Conservation (phyloP, 164 flowering plant species). For the Nymphaea colorata region DNA sequence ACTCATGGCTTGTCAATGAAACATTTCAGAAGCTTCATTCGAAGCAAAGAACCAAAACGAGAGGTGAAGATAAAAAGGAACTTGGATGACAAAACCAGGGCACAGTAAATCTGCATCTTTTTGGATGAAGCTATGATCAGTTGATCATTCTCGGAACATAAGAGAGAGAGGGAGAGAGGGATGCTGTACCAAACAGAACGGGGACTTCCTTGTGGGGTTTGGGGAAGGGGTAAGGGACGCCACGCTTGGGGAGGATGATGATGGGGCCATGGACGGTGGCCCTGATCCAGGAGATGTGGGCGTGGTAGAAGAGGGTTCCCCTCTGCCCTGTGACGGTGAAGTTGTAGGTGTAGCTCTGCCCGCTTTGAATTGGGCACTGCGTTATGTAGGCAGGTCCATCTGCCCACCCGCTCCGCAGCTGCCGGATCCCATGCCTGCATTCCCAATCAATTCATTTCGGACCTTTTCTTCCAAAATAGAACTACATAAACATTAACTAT, state of each 20-base stretch:
- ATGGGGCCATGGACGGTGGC: conserved; percentile 53
- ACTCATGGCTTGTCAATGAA: too few species aligned
- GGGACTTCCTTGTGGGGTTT: conserved; percentile 52
- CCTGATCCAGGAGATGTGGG: conserved; percentile 57
- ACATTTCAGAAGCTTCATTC: too few species aligned
- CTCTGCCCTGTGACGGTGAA: conserved; percentile 49
- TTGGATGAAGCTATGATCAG: too few species aligned
- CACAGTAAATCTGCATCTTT: too few species aligned
- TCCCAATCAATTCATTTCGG: too few species aligned
- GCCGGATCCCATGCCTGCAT: conserved; percentile 58
- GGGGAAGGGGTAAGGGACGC: conserved; percentile 34
- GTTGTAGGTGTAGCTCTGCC: conserved; percentile 47
- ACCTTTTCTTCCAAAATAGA: not conserved
- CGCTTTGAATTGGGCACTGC: conserved; percentile 62
- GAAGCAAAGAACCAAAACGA: too few species aligned
- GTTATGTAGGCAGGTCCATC: conserved; percentile 62
- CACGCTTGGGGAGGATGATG: conserved; percentile 41
- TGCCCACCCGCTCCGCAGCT: conserved; percentile 46
- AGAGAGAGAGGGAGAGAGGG: too few species aligned
- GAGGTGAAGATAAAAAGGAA: too few species aligned
- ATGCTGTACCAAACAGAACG: conserved; percentile 39
- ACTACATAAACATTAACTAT: too few species aligned
- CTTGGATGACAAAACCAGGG: too few species aligned
- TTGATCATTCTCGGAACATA: too few species aligned
- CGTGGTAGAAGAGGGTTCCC: conserved; percentile 52